These are phyloP conservation scores for Glaciozyma antarctica DNA, from an alignment of 768 basidiomycete genomes.

Conservation along the genomic window DNA sequence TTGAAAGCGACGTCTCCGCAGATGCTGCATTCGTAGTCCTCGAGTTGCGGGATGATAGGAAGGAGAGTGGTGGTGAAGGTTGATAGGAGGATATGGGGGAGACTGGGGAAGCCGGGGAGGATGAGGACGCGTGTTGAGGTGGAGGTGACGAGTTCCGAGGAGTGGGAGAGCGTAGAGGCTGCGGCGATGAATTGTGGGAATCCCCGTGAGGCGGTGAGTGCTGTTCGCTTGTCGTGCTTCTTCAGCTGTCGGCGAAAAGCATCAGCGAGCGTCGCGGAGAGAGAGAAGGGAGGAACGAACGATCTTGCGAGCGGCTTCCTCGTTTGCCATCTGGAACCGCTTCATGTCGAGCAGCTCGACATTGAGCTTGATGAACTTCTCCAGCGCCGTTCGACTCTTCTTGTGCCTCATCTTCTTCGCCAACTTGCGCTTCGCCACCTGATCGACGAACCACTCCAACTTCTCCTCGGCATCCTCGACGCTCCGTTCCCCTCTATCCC, in stretches of 20 bases:
- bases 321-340: constrained; percentile 76
- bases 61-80: constrained; percentile 72
- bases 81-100: constrained; percentile 63
- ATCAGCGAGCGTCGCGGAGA: not conserved
- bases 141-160: not conserved
- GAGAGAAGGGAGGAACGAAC: constrained; percentile 26
- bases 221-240: constrained; percentile 84
- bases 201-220: constrained; percentile 50
- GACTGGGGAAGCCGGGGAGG: constrained; percentile 39
- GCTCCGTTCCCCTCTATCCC: constrained; percentile 53
- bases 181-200: constrained; percentile 44
- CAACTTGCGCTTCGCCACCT: constrained; percentile 51
- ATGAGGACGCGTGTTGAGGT: constrained; percentile 35
- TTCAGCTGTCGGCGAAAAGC: constrained; percentile 47
- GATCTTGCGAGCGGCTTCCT: constrained; percentile 83
- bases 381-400: constrained; percentile 53
- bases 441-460: constrained; percentile 54
- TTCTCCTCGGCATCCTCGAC: constrained; percentile 62
- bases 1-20: constrained; percentile 87
- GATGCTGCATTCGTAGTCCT: constrained; percentile 79
- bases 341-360: constrained; percentile 68
- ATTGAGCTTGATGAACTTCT: constrained; percentile 66
- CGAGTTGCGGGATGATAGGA: constrained; percentile 66
- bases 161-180: constrained; percentile 12
- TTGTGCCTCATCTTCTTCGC: constrained; percentile 51